Evolutionary conservation across 805 yeast species (phyloP).

Genomic region (Yamadazyma olivae): DNA sequence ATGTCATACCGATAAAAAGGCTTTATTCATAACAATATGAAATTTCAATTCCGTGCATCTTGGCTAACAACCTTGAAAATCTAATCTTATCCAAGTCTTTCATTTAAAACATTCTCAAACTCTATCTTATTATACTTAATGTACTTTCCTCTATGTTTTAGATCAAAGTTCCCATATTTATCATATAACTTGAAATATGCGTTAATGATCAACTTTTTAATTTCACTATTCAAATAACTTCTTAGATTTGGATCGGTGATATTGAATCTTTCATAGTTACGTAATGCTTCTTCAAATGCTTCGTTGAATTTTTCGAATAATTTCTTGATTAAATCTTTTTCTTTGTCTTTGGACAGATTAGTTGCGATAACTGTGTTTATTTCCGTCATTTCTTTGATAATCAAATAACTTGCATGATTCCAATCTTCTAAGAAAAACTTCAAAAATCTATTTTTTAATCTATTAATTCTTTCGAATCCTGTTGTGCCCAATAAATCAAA

Average conservation of each 20-base stretch:
- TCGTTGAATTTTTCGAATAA: constrained; percentile 78
- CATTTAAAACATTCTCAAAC: constrained; percentile 32
- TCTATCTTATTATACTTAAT: constrained; percentile 58
- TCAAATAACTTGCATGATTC: constrained; percentile 71
- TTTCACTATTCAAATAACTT: constrained; percentile 64
- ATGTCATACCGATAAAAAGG: too few relatives aligned
- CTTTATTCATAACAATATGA: too few relatives aligned
- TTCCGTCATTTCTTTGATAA: constrained; percentile 74
- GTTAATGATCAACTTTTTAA: constrained; percentile 71
- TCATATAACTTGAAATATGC: constrained; percentile 83
- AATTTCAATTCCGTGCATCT: too few relatives aligned
- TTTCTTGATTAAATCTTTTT: constrained; percentile 79
- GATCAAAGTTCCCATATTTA: constrained; percentile 65
- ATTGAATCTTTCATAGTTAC: constrained; percentile 60
- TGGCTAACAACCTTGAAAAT: too few relatives aligned
- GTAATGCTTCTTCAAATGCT: constrained; percentile 74
- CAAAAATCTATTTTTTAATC: constrained; percentile 69
- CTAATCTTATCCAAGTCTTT: constrained; percentile 12
- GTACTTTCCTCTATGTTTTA: constrained; percentile 69
- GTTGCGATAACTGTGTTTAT: constrained; percentile 49
- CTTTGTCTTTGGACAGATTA: constrained; percentile 40
- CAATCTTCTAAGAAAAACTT: constrained; percentile 73
- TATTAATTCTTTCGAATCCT: constrained; percentile 63
- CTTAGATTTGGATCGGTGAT: constrained; percentile 67
- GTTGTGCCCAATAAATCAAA: constrained; percentile 51